phyloP scores from a whole-genome alignment of 2,329 filamentous ascomycete species.

The Diaporthe aspalathi region DNA sequence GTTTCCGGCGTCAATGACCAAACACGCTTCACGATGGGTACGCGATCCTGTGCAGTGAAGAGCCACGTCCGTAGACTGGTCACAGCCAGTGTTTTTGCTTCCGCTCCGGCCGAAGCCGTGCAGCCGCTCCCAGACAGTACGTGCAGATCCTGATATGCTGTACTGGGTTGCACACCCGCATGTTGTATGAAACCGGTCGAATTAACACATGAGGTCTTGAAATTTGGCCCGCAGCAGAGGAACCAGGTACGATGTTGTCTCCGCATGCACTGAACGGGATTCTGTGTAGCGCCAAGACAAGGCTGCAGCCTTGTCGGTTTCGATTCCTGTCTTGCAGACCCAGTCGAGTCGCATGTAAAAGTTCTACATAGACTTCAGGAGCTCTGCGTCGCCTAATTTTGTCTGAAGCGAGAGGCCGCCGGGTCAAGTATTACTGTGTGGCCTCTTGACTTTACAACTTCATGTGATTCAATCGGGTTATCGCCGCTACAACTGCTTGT shows the following conservation, averaged over 20 bases:
- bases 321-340: not conserved
- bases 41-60: not conserved
- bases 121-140: not conserved
- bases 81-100: not conserved
- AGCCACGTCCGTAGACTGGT: not conserved
- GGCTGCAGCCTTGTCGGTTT: slow-evolving; percentile 16
- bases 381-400: no score
- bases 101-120: not conserved
- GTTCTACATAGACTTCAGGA: no score
- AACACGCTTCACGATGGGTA: slow-evolving; percentile 20
- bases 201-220: no score
- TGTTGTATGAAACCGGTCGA: not conserved
- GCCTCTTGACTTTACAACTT: no score
- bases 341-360: no score
- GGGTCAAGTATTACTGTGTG: not conserved
- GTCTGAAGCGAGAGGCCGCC: no score
- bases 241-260: not conserved
- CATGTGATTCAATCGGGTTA: no score
- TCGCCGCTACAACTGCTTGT: no score
- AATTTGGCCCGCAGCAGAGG: not conserved
- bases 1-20: slow-evolving; percentile 28
- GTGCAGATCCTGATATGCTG: not conserved
- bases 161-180: not conserved
- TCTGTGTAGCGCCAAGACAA: slow-evolving; percentile 8
- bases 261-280: not conserved